These are phyloP conservation scores for Chiua sp. DNA, from an alignment of 1,284 basidiomycete species.

Conservation along the genomic window DNA sequence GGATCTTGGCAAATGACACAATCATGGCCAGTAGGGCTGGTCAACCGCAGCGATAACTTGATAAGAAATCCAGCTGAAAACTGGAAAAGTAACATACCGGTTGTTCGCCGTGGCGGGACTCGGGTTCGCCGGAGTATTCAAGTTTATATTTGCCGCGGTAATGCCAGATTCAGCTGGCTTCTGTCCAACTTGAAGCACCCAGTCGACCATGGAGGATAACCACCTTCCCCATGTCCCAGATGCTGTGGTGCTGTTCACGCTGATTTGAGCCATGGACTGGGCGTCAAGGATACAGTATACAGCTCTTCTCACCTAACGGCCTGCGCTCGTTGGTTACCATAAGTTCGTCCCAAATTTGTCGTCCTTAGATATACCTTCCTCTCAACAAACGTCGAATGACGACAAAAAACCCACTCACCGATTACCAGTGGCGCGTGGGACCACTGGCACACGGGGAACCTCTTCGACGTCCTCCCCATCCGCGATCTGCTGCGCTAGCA, in stretches of 20 bases:
- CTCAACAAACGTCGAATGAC: not conserved
- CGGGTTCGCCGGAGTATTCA: not conserved
- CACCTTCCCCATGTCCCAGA: constrained; percentile 28
- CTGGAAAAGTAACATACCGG: constrained; percentile 11
- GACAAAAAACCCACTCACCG: constrained; percentile 7
- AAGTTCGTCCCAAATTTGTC: not conserved
- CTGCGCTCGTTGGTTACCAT: constrained; percentile 6
- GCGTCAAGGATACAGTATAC: not conserved
- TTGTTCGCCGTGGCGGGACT: not conserved
- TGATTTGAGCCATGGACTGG: not conserved
- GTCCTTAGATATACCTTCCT: constrained; percentile 8
- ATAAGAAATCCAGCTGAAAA: not conserved
- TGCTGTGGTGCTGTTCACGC: not conserved
- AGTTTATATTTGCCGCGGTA: not conserved
- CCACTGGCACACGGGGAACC: not conserved
- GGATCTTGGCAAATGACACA: constrained; percentile 45
- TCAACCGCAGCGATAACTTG: not conserved
- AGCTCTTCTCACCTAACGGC: constrained; percentile 16
- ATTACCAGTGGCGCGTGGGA: not conserved
- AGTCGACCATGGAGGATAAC: constrained; percentile 20
- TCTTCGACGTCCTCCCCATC: constrained; percentile 9
- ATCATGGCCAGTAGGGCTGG: constrained; percentile 38
- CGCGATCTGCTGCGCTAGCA: constrained; percentile 27
- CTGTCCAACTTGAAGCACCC: not conserved
- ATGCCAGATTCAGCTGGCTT: not conserved